phyloP scores from a whole-genome alignment of 2,329 filamentous ascomycete genomes.

The Penicillium verrucosum region DNA sequence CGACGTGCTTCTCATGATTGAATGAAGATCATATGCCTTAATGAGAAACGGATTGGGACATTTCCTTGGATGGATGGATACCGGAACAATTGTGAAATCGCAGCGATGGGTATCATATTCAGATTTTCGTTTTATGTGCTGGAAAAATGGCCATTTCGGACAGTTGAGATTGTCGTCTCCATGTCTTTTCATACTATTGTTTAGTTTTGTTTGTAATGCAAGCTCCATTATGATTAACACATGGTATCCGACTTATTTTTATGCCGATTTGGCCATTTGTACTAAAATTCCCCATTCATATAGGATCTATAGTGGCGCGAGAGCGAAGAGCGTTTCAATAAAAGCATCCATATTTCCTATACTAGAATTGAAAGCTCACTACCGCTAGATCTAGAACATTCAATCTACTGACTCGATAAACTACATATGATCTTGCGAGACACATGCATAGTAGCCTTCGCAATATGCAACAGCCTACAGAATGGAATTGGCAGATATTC shows the following conservation, averaged over 20 bases:
- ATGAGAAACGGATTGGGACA: constrained; percentile 13
- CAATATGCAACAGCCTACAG: no score
- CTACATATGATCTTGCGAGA: no score
- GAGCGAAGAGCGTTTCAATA: no score
- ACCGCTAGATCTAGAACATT: no score
- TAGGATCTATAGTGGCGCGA: no score
- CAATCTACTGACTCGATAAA: no score
- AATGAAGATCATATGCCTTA: constrained; percentile 16
- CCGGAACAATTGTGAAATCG: not conserved
- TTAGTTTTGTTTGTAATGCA: not conserved
- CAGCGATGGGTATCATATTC: not conserved
- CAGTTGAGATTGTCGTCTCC: not conserved
- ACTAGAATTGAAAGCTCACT: no score
- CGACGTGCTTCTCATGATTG: constrained; percentile 5
- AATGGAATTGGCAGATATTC: no score
- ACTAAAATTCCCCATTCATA: no score
- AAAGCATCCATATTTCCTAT: no score
- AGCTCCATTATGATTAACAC: not conserved
- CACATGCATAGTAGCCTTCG: no score
- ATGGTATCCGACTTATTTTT: not conserved
- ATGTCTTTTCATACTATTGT: not conserved
- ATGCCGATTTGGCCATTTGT: no score
- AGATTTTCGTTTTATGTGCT: not conserved
- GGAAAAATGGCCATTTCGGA: not conserved
- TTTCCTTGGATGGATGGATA: not conserved